These are phyloP conservation scores for Aegilops umbellulata DNA, from an alignment of 176 grass and related monocot species.

Conservation along the genomic window DNA sequence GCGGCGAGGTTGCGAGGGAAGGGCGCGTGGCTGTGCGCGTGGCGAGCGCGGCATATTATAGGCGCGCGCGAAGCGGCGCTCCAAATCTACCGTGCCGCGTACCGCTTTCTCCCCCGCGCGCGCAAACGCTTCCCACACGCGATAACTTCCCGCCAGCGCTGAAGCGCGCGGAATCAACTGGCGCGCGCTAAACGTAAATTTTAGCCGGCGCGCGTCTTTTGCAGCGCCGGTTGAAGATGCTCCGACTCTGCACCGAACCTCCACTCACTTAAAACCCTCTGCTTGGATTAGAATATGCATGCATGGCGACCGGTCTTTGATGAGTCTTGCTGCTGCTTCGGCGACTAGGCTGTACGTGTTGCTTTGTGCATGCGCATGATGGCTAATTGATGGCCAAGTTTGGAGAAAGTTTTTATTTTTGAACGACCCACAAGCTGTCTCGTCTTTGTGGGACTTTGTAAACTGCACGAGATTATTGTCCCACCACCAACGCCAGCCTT, in stretches of 20 bases:
- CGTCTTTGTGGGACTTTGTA: background rate
- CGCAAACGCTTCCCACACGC: no score
- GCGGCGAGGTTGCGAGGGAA: no score
- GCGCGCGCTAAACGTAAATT: no score
- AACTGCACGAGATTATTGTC: background rate
- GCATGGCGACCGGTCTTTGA: background rate
- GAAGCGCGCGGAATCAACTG: no score
- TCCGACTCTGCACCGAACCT: conserved; percentile 34
- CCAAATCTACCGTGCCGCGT: no score
- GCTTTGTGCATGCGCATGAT: conserved; percentile 27
- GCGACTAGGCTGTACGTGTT: background rate
- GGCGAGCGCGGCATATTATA: no score
- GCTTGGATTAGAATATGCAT: conserved; percentile 30
- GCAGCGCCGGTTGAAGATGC: no score
- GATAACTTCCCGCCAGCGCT: no score
- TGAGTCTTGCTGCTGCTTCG: background rate
- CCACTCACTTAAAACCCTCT: background rate
- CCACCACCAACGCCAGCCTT: background rate
- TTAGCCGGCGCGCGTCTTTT: no score
- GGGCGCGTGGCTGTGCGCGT: no score
- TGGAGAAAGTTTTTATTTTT: conserved; percentile 9
- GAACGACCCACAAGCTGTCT: background rate
- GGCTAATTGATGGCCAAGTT: conserved; percentile 33
- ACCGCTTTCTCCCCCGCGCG: no score
- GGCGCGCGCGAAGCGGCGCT: no score